Base-by-base conservation (phyloP, 345 rosid species). In the Bruguiera parviflora region DNA sequence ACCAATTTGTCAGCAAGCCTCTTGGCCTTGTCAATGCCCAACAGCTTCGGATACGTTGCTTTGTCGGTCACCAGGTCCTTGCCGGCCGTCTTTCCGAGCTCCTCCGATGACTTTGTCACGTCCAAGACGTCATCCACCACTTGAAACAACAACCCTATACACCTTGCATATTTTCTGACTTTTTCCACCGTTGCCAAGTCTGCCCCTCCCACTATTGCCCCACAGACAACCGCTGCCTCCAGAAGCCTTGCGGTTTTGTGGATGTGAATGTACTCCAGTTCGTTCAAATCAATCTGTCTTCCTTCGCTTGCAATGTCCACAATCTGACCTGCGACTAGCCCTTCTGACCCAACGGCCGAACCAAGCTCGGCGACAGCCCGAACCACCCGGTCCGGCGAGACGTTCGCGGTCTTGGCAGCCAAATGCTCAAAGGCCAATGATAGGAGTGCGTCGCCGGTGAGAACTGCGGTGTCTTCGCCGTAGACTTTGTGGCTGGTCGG, bases 361-460 rank as follows among this genome's bases (percentile, higher is more conserved):
- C 88, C 84, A 0, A 84, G 73, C 85, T 88, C 88, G 0, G 71
- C 70, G 7, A 84, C 70, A 32, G 79, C 87, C 59, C 76, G 70
- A 56, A 83, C 77, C 28, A 83, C 74, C 9, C 81, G 77, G 6
- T 58, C 80, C 7, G 84, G 71, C 0, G 88, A 69, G 16, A 81
- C 77, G 3, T 39, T 1, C 1, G 3, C 3, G 24, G 81, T 79
- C 6, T 69, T 57, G 0, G 70, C 63, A 2, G 88, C 87, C 7
- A 83, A 52, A 47, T 88, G 91, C 69, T 86, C 83, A 1, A 88
- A 84, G n/a, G 91, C 86, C 16, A 83, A 77, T 21, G 84, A 66
- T 19, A 88, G 82, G 52, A 84, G 83, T 5, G 96, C 92, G 7
- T 89, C 91, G 0, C 92, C 88, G 0, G 91, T 85, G 11, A 90